Percentiles rank a stretch among this genome's conserved stretches.
phyloP scores from a whole-genome alignment of 805 yeast species.

The Pichia eremophila region DNA sequence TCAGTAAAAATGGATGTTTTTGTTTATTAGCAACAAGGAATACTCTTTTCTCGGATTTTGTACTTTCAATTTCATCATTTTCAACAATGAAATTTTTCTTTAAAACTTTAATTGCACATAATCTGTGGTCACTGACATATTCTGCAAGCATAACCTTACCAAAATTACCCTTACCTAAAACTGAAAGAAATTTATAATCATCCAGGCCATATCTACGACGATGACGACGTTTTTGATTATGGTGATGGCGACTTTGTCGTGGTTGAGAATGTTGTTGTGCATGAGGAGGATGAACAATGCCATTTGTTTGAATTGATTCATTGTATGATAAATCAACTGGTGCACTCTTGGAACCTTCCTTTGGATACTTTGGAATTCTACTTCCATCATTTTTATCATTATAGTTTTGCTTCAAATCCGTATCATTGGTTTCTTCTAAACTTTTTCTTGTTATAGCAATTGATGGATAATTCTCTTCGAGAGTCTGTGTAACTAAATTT shows the following conservation, averaged over 20 bases:
- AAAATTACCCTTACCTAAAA: slow-evolving; percentile 95
- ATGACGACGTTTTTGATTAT: slow-evolving; percentile 29
- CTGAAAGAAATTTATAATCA: slow-evolving; percentile 90
- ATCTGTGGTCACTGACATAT: slow-evolving; percentile 65
- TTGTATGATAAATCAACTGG: background rate
- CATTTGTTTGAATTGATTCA: slow-evolving; percentile 1
- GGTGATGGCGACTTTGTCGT: slow-evolving; percentile 15
- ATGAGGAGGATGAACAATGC: slow-evolving; percentile 8
- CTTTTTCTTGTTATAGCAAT: slow-evolving; percentile 16
- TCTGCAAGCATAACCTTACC: slow-evolving; percentile 98
- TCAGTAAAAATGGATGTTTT: slow-evolving; percentile 86
- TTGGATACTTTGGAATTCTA: slow-evolving; percentile 1
- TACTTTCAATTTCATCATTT: slow-evolving; percentile 92
- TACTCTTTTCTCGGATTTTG: slow-evolving; percentile 89
- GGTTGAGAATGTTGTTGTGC: slow-evolving; percentile 8
- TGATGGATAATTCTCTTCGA: slow-evolving; percentile 14
- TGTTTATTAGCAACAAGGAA: slow-evolving; percentile 67
- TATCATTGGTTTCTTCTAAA: background rate
- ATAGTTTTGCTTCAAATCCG: background rate
- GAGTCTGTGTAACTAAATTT: background rate
- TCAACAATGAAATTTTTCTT: slow-evolving; percentile 94
- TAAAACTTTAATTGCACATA: slow-evolving; percentile 94
- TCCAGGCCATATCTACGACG: slow-evolving; percentile 83
- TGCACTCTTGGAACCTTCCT: background rate
- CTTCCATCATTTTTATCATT: background rate